phyloP scores from a whole-genome alignment of 2,329 filamentous ascomycete genomes.

The Pezicula carpinea region DNA sequence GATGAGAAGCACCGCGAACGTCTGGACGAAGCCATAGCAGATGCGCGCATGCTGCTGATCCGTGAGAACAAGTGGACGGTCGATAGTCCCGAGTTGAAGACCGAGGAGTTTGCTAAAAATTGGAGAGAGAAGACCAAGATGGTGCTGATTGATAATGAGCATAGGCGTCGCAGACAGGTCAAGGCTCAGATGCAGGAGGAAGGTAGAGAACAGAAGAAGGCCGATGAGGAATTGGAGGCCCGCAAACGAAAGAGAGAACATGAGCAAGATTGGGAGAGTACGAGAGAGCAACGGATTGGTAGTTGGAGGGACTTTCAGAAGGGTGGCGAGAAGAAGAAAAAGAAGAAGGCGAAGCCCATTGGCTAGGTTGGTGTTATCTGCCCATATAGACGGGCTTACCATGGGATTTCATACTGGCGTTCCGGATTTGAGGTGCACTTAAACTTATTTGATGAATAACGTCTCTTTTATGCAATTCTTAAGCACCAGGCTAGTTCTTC shows the following conservation, averaged over 20 bases:
- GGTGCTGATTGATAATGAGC: constrained; percentile 90
- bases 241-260: constrained; percentile 85
- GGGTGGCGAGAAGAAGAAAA: constrained; percentile 59
- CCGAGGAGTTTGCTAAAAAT: constrained; percentile 72
- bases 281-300: constrained; percentile 82
- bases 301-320: constrained; percentile 94
- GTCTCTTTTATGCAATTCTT: too few relatives aligned
- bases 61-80: constrained; percentile 90
- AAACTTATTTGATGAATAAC: too few relatives aligned
- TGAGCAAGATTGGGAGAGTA: constrained; percentile 93
- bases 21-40: constrained; percentile 92
- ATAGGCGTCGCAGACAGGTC: constrained; percentile 74
- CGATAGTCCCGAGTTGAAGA: constrained; percentile 82
- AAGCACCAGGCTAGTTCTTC: too few relatives aligned
- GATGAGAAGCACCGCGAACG: constrained; percentile 87
- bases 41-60: constrained; percentile 91
- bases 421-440: too few relatives aligned
- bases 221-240: constrained; percentile 78
- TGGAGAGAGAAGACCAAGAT: constrained; percentile 89
- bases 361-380: constrained; percentile 11
- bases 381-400: too few relatives aligned
- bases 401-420: too few relatives aligned
- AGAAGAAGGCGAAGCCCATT: constrained; percentile 47
- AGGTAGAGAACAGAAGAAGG: constrained; percentile 78
- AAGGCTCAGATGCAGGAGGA: constrained; percentile 97